Evolutionary conservation across 108 stramenopile species (phyloP).

Genomic region (Skeletonema tropicum): DNA sequence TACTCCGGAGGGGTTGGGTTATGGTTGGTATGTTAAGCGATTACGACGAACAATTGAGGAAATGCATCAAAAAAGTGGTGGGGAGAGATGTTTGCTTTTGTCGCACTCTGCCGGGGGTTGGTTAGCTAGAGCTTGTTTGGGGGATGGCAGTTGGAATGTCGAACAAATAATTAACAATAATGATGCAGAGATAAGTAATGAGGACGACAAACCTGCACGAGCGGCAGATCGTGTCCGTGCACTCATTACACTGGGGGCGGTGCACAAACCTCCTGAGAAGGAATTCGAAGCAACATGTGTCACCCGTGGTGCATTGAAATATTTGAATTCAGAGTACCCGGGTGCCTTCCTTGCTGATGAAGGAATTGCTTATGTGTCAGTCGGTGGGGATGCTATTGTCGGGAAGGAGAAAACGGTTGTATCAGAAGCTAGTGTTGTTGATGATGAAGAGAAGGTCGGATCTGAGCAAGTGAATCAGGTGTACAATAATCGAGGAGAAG

Average conservation of each 20-base stretch:
- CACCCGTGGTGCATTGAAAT: conserved; percentile 76
- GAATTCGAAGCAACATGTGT: conserved; percentile 60
- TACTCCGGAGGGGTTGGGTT: conserved; percentile 68
- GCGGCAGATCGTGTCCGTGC: conserved; percentile 53
- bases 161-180: conserved; percentile 22
- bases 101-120: conserved; percentile 92
- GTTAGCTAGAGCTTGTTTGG: conserved; percentile 89
- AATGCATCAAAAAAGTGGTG: conserved; percentile 27
- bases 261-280: conserved; percentile 65
- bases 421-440: no score
- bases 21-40: conserved; percentile 87
- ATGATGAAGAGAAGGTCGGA: conserved; percentile 28
- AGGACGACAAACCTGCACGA: conserved; percentile 11
- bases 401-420: conserved; percentile 48
- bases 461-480: conserved; percentile 49
- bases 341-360: conserved; percentile 72
- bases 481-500: conserved; percentile 55
- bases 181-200: conserved; percentile 8
- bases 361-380: conserved; percentile 79
- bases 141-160: conserved; percentile 62
- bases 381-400: conserved; percentile 75
- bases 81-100: conserved; percentile 61
- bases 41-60: conserved; percentile 56
- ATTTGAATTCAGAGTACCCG: conserved; percentile 71
- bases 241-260: conserved; percentile 77